phyloP scores from a whole-genome alignment of 441 rosid species.

The Jatropha podagrica region DNA sequence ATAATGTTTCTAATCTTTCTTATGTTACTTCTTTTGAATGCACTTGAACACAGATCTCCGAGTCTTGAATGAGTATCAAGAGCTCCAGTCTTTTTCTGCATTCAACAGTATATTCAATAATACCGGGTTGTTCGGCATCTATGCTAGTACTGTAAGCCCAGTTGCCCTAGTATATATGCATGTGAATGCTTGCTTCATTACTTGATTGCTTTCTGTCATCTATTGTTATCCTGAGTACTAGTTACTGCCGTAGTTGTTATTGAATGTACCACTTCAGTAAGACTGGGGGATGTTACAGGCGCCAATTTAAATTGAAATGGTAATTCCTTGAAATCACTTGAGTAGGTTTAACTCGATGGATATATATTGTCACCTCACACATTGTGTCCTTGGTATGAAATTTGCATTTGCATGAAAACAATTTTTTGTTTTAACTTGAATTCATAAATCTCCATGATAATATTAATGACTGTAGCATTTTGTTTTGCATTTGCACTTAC shows the following conservation, averaged over 20 bases:
- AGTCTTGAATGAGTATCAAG: conserved; percentile 62
- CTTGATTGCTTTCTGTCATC: not conserved
- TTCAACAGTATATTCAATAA: conserved; percentile 84
- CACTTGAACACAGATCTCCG: conserved; percentile 57
- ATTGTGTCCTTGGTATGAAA: not conserved
- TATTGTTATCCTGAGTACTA: not conserved
- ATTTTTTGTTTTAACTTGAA: not conserved
- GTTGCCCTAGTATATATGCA: conserved; percentile 1
- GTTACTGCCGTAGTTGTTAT: not conserved
- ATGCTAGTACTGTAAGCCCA: conserved; percentile 78
- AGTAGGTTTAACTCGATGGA: not conserved
- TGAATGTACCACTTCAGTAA: not conserved
- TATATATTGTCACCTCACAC: not conserved
- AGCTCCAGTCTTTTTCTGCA: conserved; percentile 85
- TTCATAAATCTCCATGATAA: not conserved
- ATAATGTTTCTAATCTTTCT: not conserved
- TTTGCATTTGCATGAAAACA: not conserved
- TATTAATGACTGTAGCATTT: not conserved
- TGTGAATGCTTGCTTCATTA: not conserved
- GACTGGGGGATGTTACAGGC: not conserved
- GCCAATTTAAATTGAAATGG: not conserved
- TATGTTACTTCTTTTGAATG: not conserved
- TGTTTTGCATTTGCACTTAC: not conserved
- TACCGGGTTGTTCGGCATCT: conserved; percentile 88
- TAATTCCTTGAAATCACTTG: conserved; percentile 3